Percentiles rank a stretch among this genome's conserved stretches.
Conservation (phyloP, 164 flowering plant species). For the Hamamelis virginiana region DNA sequence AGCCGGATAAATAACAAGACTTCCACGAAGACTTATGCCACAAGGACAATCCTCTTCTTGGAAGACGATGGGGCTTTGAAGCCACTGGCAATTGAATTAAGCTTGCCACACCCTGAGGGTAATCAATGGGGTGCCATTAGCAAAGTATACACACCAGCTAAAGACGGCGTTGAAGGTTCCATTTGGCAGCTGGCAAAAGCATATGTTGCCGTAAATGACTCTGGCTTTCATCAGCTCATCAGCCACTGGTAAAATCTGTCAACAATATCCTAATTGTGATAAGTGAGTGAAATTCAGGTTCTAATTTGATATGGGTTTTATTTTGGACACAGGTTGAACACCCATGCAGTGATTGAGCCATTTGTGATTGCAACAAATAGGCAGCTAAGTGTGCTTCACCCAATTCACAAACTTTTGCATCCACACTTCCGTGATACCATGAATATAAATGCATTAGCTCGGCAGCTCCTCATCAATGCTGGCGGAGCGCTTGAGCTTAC, state of each 20-base stretch:
- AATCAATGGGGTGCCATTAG: conserved; percentile 12
- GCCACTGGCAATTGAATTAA: conserved; percentile 17
- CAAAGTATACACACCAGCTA: conserved; percentile 14
- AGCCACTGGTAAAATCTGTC: conserved; percentile 23
- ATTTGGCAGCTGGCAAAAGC: conserved; percentile 28
- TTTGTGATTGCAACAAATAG: conserved; percentile 24
- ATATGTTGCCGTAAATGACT: conserved; percentile 22
- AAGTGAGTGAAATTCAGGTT: no score
- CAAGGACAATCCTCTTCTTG: conserved; percentile 21
- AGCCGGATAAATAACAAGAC: conserved; percentile 11
- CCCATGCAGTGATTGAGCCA: conserved; percentile 18
- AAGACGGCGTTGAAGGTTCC: conserved; percentile 15
- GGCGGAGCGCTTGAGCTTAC: conserved; percentile 18
- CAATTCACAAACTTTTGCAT: conserved; percentile 23
- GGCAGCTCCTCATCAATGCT: conserved; percentile 19
- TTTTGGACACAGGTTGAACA: conserved; percentile 15
- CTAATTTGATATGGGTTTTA: not conserved
- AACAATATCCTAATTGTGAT: no score
- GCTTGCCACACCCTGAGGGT: conserved; percentile 15
- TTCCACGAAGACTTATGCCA: conserved; percentile 18
- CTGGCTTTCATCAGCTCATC: conserved; percentile 28
- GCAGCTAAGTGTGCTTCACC: conserved; percentile 28
- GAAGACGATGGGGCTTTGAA: conserved; percentile 21
- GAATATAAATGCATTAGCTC: conserved; percentile 25
- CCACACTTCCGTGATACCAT: conserved; percentile 27